phyloP scores from a whole-genome alignment of 768 basidiomycete genomes.

The Tulasnella sp. region DNA sequence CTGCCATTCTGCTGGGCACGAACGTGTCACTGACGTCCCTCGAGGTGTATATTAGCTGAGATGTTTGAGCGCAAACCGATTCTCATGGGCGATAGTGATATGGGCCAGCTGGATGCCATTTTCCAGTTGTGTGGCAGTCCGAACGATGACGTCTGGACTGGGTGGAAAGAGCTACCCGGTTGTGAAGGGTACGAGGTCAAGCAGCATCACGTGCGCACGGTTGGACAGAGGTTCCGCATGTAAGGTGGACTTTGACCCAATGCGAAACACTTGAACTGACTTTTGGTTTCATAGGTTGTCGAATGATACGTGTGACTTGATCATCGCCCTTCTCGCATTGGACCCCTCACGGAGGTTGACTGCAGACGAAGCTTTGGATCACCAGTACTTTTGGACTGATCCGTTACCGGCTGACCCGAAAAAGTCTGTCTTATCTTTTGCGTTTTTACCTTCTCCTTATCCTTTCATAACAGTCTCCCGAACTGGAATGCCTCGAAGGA shows the following conservation, averaged over 20 bases:
- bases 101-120: constrained; percentile 87
- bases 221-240: constrained; percentile 13
- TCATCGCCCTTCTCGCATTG: constrained; percentile 70
- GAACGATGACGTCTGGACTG: constrained; percentile 28
- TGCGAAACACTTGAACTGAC: neutral
- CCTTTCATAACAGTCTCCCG: constrained; percentile 2
- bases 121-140: constrained; percentile 84
- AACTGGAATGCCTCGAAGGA: constrained; percentile 17
- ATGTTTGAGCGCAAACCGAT: constrained; percentile 87
- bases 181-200: constrained; percentile 22
- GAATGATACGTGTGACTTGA: constrained; percentile 60
- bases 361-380: constrained; percentile 74
- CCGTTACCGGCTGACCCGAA: constrained; percentile 45
- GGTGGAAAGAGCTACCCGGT: constrained; percentile 28
- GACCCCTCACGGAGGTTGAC: constrained; percentile 78
- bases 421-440: constrained; percentile 21
- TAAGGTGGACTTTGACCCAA: neutral
- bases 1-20: neutral
- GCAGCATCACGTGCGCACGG: constrained; percentile 19
- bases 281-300: constrained; percentile 38
- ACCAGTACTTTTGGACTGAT: constrained; percentile 89
- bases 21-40: neutral
- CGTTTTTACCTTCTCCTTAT: neutral
- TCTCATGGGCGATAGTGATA: constrained; percentile 71
- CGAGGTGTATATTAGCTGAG: constrained; percentile 88